These are phyloP conservation scores for Zygosaccharomyces sapae DNA, from an alignment of 1,139 yeast genomes.

Conservation along the genomic window DNA sequence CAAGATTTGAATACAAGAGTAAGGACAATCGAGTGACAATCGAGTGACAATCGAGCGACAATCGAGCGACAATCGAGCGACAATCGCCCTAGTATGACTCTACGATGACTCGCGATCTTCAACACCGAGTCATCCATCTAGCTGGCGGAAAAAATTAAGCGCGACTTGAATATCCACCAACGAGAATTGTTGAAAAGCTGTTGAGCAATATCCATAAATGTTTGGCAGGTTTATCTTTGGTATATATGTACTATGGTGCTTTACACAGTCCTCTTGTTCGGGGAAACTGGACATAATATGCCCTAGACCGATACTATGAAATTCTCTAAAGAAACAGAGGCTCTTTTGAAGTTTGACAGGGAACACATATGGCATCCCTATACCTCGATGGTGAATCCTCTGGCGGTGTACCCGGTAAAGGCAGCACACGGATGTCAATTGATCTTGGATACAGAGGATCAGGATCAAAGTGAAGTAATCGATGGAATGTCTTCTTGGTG, in stretches of 20 bases:
- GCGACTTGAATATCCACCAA: too few relatives aligned
- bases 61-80: too few relatives aligned
- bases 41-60: too few relatives aligned
- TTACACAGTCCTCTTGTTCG: conserved; percentile 4
- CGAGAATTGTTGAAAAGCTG: too few relatives aligned
- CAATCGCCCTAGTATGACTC: too few relatives aligned
- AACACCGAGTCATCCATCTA: too few relatives aligned
- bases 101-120: too few relatives aligned
- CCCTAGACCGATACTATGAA: not conserved
- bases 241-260: not conserved
- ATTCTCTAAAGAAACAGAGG: conserved; percentile 11
- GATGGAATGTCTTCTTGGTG: conserved; percentile 41
- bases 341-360: conserved; percentile 27
- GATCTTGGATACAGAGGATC: conserved; percentile 16
- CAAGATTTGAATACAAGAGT: too few relatives aligned
- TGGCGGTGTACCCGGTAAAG: conserved; percentile 33
- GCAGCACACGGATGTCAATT: conserved; percentile 31
- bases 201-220: not conserved
- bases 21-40: too few relatives aligned
- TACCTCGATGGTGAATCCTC: conserved; percentile 33
- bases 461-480: conserved; percentile 17
- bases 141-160: too few relatives aligned
- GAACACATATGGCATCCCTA: conserved; percentile 39
- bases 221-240: not conserved
- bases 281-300: not conserved